Evolutionary conservation across 83 land plant species (phyloP).

Genomic region (Picea engelmannii): DNA sequence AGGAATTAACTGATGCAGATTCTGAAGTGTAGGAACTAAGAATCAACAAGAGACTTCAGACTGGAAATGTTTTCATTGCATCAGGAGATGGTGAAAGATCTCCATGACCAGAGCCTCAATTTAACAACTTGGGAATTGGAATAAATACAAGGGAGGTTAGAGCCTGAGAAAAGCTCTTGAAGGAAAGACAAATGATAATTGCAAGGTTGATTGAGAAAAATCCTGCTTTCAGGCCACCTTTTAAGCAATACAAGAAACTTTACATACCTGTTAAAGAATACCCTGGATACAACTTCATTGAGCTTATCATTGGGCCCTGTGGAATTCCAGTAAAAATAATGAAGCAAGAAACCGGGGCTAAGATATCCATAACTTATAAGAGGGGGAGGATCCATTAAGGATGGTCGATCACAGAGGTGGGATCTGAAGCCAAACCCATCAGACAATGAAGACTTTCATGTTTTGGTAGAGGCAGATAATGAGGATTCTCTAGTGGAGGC

Average conservation of each 20-base stretch:
- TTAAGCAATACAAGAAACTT: slow-evolving; percentile 72
- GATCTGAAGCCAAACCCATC: slow-evolving; percentile 56
- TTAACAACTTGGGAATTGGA: slow-evolving; percentile 67
- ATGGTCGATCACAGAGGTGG: too few relatives aligned
- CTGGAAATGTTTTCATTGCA: slow-evolving; percentile 12
- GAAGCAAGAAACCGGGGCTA: slow-evolving; percentile 83
- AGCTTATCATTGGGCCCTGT: slow-evolving; percentile 77
- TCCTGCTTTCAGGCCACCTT: slow-evolving; percentile 45
- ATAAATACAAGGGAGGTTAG: slow-evolving; percentile 69
- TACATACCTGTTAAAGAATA: slow-evolving; percentile 82
- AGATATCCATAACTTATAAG: slow-evolving; percentile 77
- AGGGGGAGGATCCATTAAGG: slow-evolving; percentile 69
- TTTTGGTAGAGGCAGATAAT: slow-evolving; percentile 78
- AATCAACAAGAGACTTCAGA: slow-evolving; percentile 52
- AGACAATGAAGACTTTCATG: slow-evolving; percentile 84
- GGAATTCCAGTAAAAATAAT: slow-evolving; percentile 82
- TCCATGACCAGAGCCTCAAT: slow-evolving; percentile 74
- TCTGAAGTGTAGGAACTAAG: slow-evolving; percentile 50
- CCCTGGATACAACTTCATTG: slow-evolving; percentile 83
- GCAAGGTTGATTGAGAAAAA: slow-evolving; percentile 57
- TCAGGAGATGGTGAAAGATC: slow-evolving; percentile 59
- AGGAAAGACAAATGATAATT: slow-evolving; percentile 68
- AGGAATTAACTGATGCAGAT: slow-evolving; percentile 16
- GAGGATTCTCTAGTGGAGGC: slow-evolving; percentile 73
- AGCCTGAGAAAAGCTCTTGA: slow-evolving; percentile 54